These are phyloP conservation scores for Cadophora sp. DNA, from an alignment of 2,329 filamentous ascomycete species.

Conservation along the genomic window DNA sequence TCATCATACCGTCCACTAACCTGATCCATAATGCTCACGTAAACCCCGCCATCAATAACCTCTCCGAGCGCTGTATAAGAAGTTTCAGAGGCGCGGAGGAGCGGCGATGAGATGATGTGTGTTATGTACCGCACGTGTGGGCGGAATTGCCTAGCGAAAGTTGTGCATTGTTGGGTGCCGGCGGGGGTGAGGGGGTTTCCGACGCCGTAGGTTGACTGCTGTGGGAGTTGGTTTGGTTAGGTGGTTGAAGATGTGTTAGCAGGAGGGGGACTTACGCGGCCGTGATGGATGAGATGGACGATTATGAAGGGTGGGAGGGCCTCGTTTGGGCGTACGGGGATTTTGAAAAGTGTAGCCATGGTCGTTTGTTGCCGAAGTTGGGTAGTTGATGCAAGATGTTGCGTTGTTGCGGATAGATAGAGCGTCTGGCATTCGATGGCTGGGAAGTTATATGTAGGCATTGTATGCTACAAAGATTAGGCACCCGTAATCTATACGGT, in stretches of 20 bases:
- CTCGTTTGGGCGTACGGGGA: not conserved
- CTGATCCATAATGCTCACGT: too few relatives aligned
- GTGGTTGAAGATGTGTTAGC: not conserved
- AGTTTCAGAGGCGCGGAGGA: not conserved
- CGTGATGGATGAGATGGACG: conserved; percentile 5
- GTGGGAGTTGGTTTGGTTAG: not conserved
- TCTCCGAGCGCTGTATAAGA: not conserved
- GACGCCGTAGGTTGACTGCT: not conserved
- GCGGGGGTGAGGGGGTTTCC: not conserved
- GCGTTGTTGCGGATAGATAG: too few relatives aligned
- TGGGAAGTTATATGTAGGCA: too few relatives aligned
- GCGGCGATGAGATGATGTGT: not conserved
- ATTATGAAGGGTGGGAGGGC: conserved; percentile 1
- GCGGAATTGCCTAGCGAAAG: not conserved
- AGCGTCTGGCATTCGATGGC: too few relatives aligned
- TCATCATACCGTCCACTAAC: too few relatives aligned
- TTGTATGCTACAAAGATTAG: too few relatives aligned
- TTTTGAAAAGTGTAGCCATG: too few relatives aligned
- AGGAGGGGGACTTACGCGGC: not conserved
- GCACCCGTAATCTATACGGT: too few relatives aligned
- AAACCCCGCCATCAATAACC: not conserved
- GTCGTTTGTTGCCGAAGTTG: too few relatives aligned
- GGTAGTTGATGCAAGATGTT: too few relatives aligned
- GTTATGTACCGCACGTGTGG: not conserved
- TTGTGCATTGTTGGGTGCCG: not conserved